phyloP scores from a whole-genome alignment of 1,139 yeast genomes.

The Diutina scorzettiae region DNA sequence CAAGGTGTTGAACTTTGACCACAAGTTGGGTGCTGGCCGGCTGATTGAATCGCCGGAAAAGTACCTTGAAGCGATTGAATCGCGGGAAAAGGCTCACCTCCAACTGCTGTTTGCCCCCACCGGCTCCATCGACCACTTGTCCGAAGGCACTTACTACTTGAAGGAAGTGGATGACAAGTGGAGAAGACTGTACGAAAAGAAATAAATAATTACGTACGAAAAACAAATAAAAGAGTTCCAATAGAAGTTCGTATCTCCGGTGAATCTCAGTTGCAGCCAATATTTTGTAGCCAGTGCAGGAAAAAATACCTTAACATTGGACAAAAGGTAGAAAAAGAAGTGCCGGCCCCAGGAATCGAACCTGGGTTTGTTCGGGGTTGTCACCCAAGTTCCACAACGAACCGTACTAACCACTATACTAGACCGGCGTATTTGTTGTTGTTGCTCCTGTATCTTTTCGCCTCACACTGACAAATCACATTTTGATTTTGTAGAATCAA shows the following conservation, averaged over 20 bases:
- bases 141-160: constrained; percentile 75
- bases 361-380: constrained; percentile 37
- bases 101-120: constrained; percentile 68
- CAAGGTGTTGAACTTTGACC: constrained; percentile 53
- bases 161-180: constrained; percentile 76
- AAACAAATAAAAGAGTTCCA: not conserved
- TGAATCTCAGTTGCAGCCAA: too few species aligned
- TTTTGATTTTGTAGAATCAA: too few species aligned
- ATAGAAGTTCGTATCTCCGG: too few species aligned
- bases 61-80: constrained; percentile 68
- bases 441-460: too few species aligned
- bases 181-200: constrained; percentile 68
- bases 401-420: constrained; percentile 43
- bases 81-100: constrained; percentile 84
- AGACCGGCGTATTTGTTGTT: constrained; percentile 4
- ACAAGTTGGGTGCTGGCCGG: constrained; percentile 58
- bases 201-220: constrained; percentile 13
- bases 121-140: constrained; percentile 64
- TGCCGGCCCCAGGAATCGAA: constrained; percentile 49
- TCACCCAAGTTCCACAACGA: constrained; percentile 32
- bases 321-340: not conserved
- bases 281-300: too few species aligned
- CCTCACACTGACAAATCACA: too few species aligned
- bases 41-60: constrained; percentile 57
- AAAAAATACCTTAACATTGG: too few species aligned